Evolutionary conservation across 2,329 filamentous ascomycete species (phyloP), one percentile per base, ranked within the genome.

Genomic region (Aspergillus arachidicola): DNA sequence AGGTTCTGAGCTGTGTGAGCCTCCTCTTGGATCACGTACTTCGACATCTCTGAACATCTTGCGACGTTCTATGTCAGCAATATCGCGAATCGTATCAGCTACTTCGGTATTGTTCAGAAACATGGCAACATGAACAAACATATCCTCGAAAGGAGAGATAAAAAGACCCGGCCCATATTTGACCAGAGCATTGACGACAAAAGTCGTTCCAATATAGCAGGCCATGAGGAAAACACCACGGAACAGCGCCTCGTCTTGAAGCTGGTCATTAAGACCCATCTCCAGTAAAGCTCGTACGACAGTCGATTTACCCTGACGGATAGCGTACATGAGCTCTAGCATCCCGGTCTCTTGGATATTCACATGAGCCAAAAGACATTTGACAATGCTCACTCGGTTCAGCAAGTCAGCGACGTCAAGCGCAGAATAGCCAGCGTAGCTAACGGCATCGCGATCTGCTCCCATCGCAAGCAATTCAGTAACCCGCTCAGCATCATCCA

Each of bases 71-170:
- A 55, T 30, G n/a, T 45, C 34, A 14, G 54, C 73, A 72, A 16
- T 75, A 68, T 3, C 76, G 70, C 14, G 73, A 75, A 67, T 73
- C 71, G 7, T 73, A 72, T 58, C 75, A 70, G 69, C 71, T 70
- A 50, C 76, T 72, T 23, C 72, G 74, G 3, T 71, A 75, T 43
- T 66, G 74, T 19, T 69, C 65, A 7, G 64, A 67, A 6, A 58
- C 75, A 6, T 66, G 64, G 16, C 60, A 59, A 32, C 58, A 63
- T 48, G 66, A 66, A 34, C 66, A 70, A 64, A 28, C 67, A 74
- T 32, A 61, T 67, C 9, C 60, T 69, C 23, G 69, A 73, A 2
- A 63, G 66, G 1, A 48, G 77, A 32, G 71, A 71, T 16, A 60
- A 61, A 4, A 55, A 73, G 11, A 50, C 66, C 28, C 72, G 72